Base-by-base conservation (phyloP, 495 filamentous ascomycete genomes). In the Xylaria bambusicola region DNA sequence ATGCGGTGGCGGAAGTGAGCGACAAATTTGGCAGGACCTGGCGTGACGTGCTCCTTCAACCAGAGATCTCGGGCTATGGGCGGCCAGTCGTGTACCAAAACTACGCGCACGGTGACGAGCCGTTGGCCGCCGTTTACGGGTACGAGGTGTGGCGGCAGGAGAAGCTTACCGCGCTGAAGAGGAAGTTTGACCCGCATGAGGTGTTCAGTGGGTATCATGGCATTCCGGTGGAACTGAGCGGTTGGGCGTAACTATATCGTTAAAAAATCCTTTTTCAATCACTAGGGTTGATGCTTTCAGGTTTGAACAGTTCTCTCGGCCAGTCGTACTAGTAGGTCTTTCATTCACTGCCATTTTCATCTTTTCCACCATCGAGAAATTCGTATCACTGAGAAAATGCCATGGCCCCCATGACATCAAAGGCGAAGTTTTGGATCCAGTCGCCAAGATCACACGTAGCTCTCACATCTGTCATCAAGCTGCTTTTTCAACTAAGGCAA, bases 341-440 rank as follows among this genome's bases (percentile, higher is more conserved):
- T n/a, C n/a, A n/a, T n/a, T n/a, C n/a, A n/a, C n/a, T 67, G 0
- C 77, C 80, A 20, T 76, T 73, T 27, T 82, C 75, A 31, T 85
- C 84, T 12, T 76, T 56, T 12, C 81, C 83, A 18, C 60, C 45
- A 46, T 82, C 80, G 2, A 84, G 69, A 60, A 83, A 82, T 0
- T 81, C 80, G 56, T 84, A 80, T 18, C 78, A 71, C 31, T 80
- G 72, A 1, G 78, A 81, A 56, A 80, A 87, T 0, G 80, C 83
- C 45, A 87, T 79, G 31, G 77, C 68, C 10, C 81, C 81, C 53
- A 87, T 83, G 1, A 87, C 82, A 57, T 86, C 84, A 60, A 84
- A 85, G 15, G 78, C 78, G 60, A 75, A 83, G 51, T 64, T 77
- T 60, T 77, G 73, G 29, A 82, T 52, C 77, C 75, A 82, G 15